Evolutionary conservation across 78 protist genomes (phyloP).

Genomic region (Bigelowiella natans): DNA sequence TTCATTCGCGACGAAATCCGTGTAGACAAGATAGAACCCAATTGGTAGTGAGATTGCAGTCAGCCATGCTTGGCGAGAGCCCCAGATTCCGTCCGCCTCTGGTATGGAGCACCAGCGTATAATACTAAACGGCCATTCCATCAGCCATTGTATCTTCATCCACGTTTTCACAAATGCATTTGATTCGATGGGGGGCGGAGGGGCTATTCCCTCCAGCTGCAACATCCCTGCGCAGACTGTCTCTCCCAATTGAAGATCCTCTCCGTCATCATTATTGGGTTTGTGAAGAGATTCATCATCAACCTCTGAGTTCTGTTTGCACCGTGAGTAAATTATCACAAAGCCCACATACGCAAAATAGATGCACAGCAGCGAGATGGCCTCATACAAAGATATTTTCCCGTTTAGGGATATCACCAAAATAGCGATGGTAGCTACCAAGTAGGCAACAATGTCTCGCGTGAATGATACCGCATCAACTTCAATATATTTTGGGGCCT

Average conservation of each 20-base stretch:
- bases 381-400: neutral
- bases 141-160: too few species aligned
- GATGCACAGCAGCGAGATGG: neutral
- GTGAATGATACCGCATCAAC: neutral
- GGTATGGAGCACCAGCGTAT: too few species aligned
- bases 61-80: too few species aligned
- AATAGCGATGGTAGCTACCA: neutral
- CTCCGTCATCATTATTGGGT: neutral
- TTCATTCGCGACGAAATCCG: neutral
- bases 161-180: too few species aligned
- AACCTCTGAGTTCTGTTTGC: neutral
- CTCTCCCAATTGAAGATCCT: neutral
- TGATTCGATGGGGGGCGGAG: neutral
- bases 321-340: neutral
- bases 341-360: neutral
- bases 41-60: too few species aligned
- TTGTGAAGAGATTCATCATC: neutral
- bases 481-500: neutral
- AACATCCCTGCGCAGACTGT: neutral
- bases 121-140: too few species aligned
- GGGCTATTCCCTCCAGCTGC: neutral
- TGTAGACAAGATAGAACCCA: neutral
- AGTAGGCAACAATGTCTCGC: neutral
- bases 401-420: neutral
- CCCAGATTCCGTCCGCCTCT: too few species aligned